Conservation (phyloP, 306 rosid genomes). For the Hippophae gyantsensis region DNA sequence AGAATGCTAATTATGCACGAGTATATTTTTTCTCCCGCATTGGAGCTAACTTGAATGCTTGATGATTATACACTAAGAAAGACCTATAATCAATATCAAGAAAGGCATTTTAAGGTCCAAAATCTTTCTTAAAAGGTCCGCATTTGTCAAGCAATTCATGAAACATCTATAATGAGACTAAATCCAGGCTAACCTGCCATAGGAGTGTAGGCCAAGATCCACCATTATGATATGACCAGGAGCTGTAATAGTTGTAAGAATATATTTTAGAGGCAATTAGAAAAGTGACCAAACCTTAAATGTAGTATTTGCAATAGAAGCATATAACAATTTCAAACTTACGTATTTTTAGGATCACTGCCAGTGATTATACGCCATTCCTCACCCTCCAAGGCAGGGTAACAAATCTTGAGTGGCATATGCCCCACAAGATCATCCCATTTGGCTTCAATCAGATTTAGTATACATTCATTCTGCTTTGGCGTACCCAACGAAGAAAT, state of each 20-base stretch:
- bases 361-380: conserved; percentile 97
- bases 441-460: conserved; percentile 71
- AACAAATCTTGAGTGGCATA: conserved; percentile 88
- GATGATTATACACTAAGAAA: not conserved
- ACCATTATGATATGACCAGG: conserved; percentile 98
- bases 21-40: too few species aligned
- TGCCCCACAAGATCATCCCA: conserved; percentile 83
- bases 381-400: conserved; percentile 81
- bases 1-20: too few species aligned
- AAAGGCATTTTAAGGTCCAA: not conserved
- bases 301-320: conserved; percentile 8
- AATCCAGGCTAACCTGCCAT: conserved; percentile 66
- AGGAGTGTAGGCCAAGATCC: conserved; percentile 99
- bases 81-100: not conserved
- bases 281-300: not conserved
- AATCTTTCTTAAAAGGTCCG: not conserved
- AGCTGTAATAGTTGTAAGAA: conserved; percentile 35
- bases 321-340: conserved; percentile 13
- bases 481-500: conserved; percentile 89
- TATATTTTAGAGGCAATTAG: conserved; percentile 14
- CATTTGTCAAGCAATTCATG: not conserved
- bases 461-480: conserved; percentile 60
- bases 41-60: too few species aligned
- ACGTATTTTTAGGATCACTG: conserved; percentile 96
- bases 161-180: not conserved